phyloP scores from a whole-genome alignment of 352 stramenopile species.

The Pythium angustatum region DNA sequence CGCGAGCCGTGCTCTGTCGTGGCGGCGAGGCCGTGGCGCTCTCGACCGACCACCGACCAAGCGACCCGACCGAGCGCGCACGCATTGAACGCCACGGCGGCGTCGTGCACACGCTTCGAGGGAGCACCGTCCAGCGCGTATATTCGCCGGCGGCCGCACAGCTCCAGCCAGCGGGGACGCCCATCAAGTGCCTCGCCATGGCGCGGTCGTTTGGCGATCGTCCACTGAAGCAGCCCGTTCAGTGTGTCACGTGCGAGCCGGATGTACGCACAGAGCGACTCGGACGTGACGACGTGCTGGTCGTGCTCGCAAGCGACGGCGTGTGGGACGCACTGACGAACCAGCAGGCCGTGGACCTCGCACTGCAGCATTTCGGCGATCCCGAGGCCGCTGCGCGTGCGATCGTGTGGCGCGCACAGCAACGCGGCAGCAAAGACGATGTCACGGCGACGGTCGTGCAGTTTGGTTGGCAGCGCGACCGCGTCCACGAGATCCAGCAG shows the following conservation, averaged over 20 bases:
- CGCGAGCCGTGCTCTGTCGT: conserved; percentile 58
- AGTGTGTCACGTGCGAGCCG: conserved; percentile 54
- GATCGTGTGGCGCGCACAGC: conserved; percentile 59
- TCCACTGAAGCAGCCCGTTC: conserved; percentile 45
- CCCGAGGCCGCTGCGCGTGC: conserved; percentile 46
- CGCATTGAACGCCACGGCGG: conserved; percentile 55
- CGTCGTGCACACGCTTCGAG: conserved; percentile 48
- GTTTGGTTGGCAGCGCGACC: conserved; percentile 17
- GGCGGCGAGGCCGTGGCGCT: conserved; percentile 39
- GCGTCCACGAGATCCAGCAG: neutral
- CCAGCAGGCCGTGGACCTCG: conserved; percentile 57
- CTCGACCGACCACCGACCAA: conserved; percentile 61
- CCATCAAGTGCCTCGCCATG: conserved; percentile 42
- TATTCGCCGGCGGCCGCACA: conserved; percentile 43
- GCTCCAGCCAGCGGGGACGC: neutral
- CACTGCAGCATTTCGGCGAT: conserved; percentile 38
- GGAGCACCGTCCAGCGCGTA: conserved; percentile 41
- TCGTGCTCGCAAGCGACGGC: conserved; percentile 63
- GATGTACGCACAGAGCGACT: conserved; percentile 44
- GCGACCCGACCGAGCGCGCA: conserved; percentile 43
- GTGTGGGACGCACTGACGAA: conserved; percentile 67
- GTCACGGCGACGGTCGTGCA: conserved; percentile 49
- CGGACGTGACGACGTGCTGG: conserved; percentile 45
- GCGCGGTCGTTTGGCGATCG: conserved; percentile 64
- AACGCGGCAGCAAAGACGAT: conserved; percentile 56